These are phyloP conservation scores for Phytophthora quininea DNA, from an alignment of 352 stramenopile species.

Conservation along the genomic window DNA sequence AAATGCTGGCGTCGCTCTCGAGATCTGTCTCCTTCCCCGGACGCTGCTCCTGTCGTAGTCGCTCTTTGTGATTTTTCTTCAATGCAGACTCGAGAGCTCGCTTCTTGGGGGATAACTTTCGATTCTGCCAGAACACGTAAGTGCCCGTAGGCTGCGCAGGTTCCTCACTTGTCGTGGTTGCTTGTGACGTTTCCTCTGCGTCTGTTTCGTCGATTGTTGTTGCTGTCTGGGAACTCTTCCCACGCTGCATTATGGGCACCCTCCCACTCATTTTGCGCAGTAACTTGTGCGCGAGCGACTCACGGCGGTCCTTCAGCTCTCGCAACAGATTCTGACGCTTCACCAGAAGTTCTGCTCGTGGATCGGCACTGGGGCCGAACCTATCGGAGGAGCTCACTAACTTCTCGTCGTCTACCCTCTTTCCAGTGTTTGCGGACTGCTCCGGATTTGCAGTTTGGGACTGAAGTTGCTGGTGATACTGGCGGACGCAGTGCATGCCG, in stretches of 20 bases:
- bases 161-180: neutral
- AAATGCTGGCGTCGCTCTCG: neutral
- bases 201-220: slow-evolving; percentile 1
- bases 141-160: slow-evolving; percentile 43
- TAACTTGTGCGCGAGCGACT: slow-evolving; percentile 72
- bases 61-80: slow-evolving; percentile 70
- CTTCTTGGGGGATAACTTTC: slow-evolving; percentile 73
- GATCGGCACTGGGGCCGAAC: slow-evolving; percentile 59
- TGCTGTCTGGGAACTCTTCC: neutral
- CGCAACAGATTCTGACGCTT: slow-evolving; percentile 79
- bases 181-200: slow-evolving; percentile 14
- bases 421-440: neutral
- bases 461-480: slow-evolving; percentile 70
- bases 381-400: slow-evolving; percentile 63
- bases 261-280: slow-evolving; percentile 60
- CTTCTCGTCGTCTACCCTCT: slow-evolving; percentile 11
- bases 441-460: slow-evolving; percentile 5
- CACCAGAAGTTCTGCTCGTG: slow-evolving; percentile 58
- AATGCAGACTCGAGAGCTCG: slow-evolving; percentile 62
- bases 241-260: slow-evolving; percentile 23
- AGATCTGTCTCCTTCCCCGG: slow-evolving; percentile 4
- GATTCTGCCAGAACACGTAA: slow-evolving; percentile 70
- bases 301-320: slow-evolving; percentile 73
- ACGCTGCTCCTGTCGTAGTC: slow-evolving; percentile 18
- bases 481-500: slow-evolving; percentile 77